phyloP scores from a whole-genome alignment of 495 filamentous ascomycete species.

The Chaetomium cochliodes region DNA sequence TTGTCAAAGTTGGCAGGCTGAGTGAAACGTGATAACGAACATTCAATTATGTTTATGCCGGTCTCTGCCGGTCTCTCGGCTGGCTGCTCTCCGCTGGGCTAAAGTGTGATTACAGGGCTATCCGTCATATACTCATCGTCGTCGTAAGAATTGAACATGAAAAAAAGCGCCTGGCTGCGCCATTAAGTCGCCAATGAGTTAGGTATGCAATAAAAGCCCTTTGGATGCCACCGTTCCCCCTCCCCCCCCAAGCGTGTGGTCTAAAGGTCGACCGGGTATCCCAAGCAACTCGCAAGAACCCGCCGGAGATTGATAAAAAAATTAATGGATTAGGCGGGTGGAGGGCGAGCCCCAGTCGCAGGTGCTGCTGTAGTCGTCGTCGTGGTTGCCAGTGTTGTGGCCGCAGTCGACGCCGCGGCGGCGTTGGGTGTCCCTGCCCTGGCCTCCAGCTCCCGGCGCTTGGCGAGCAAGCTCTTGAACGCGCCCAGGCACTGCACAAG shows the following conservation, averaged over 20 bases:
- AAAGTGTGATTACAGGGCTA: conserved; percentile 8
- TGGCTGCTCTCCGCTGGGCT: neutral
- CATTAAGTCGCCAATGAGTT: neutral
- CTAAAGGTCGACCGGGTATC: neutral
- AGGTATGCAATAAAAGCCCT: neutral
- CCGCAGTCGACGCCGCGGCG: conserved; percentile 14
- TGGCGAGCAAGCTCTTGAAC: conserved; percentile 82
- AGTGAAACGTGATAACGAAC: neutral
- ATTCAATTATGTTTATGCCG: conserved; percentile 12
- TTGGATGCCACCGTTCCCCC: neutral
- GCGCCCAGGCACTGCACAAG: conserved; percentile 84
- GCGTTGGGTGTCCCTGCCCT: conserved; percentile 32
- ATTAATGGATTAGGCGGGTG: neutral
- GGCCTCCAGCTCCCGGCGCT: conserved; percentile 57
- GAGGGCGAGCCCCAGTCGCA: neutral
- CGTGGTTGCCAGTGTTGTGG: neutral
- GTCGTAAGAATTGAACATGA: conserved; percentile 16
- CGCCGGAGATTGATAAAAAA: neutral
- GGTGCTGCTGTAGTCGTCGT: neutral
- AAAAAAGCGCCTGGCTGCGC: conserved; percentile 1
- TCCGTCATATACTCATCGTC: conserved; percentile 18
- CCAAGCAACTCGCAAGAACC: conserved; percentile 1
- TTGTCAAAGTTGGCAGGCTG: too few species aligned
- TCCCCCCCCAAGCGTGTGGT: neutral
- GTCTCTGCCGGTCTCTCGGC: neutral